Percentiles rank a stretch among this genome's conserved stretches.
These are phyloP conservation scores for Carex scoparia DNA, from an alignment of 176 grass and related monocot species.

Conservation along the genomic window DNA sequence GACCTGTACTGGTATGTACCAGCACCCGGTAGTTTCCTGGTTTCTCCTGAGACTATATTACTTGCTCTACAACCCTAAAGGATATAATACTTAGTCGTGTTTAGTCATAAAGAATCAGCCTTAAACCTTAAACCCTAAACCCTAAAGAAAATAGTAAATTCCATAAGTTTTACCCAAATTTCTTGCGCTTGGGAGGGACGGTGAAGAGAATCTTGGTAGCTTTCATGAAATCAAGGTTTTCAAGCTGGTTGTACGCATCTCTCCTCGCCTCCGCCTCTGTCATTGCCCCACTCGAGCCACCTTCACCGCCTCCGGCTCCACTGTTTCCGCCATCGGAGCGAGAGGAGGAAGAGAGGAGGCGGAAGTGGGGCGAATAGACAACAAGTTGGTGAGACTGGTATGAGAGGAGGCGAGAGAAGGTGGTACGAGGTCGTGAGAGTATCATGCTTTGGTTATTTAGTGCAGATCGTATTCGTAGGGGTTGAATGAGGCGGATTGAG, in stretches of 20 bases:
- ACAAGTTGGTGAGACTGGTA: not conserved
- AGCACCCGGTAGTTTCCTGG: not conserved
- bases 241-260: slow-evolving; percentile 28
- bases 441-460: slow-evolving; percentile 1
- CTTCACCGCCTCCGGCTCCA: not conserved
- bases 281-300: not conserved
- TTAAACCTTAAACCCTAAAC: not conserved
- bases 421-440: not conserved
- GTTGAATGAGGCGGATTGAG: not conserved
- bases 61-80: not conserved
- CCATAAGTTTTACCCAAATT: slow-evolving; percentile 32
- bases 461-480: not conserved
- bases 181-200: slow-evolving; percentile 29
- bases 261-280: slow-evolving; percentile 20
- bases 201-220: slow-evolving; percentile 32
- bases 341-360: slow-evolving; percentile 4
- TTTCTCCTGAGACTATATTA: not conserved
- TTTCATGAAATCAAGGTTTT: slow-evolving; percentile 40
- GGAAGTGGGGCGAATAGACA: not conserved
- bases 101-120: not conserved
- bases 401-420: not conserved
- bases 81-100: not conserved
- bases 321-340: not conserved
- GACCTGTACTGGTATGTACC: not conserved
- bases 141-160: not conserved